A percentile compares a stretch with the other conserved stretches of the same genome.
Conservation (phyloP, 768 basidiomycete species). For the Pluteus cervinus region DNA sequence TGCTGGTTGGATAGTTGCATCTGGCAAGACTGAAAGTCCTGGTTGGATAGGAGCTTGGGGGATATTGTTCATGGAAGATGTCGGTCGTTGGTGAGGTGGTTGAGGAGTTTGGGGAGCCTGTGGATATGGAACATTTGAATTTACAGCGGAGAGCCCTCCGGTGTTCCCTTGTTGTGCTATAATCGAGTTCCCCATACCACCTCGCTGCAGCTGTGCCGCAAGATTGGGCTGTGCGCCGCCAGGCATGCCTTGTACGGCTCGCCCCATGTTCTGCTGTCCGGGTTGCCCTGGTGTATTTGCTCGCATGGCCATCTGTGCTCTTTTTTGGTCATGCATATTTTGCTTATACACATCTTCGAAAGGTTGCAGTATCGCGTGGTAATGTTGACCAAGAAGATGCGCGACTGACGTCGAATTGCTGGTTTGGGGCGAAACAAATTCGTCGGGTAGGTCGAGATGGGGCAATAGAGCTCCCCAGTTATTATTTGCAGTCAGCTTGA, state of each 20-base stretch:
- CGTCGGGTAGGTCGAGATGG: constrained; percentile 59
- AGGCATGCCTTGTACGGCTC: constrained; percentile 15
- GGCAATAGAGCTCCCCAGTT: constrained; percentile 49
- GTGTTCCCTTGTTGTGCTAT: constrained; percentile 8
- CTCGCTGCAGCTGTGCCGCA: constrained; percentile 22
- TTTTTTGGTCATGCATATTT: constrained; percentile 54
- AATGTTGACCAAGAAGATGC: constrained; percentile 49
- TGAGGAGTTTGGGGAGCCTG: constrained; percentile 20
- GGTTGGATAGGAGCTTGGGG: constrained; percentile 2
- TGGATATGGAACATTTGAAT: constrained; percentile 15
- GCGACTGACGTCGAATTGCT: constrained; percentile 45
- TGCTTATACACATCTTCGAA: constrained; percentile 70
- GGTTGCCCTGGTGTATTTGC: constrained; percentile 29
- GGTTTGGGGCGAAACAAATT: constrained; percentile 38
- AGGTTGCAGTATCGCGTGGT: constrained; percentile 55
- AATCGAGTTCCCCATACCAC: constrained; percentile 9
- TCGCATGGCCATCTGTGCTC: constrained; percentile 37
- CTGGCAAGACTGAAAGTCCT: constrained; percentile 1
- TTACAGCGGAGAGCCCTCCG: constrained; percentile 8
- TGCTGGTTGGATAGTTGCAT: constrained; percentile 13
- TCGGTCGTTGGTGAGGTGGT: constrained; percentile 23
- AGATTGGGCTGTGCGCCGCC: constrained; percentile 4
- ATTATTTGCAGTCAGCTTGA: constrained; percentile 44
- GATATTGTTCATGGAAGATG: constrained; percentile 20
- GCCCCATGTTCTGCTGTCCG: constrained; percentile 16